Evolutionary conservation across 805 yeast species (phyloP).

Genomic region (Yamadazyma laniorum): DNA sequence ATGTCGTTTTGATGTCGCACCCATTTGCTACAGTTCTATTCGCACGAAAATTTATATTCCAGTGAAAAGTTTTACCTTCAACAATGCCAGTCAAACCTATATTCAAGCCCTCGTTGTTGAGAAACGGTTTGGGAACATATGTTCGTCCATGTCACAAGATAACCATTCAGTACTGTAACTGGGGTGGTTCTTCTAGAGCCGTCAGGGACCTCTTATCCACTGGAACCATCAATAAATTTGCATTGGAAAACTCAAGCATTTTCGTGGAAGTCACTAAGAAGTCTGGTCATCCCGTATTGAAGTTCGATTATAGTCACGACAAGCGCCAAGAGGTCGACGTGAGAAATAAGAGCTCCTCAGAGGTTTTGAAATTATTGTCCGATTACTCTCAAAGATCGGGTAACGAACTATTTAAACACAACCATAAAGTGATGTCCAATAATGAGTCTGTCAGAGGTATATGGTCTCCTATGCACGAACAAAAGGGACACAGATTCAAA

Average conservation of each 20-base stretch:
- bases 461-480: slow-evolving; percentile 93
- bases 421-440: slow-evolving; percentile 71
- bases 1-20: too few species aligned
- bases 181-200: slow-evolving; percentile 94
- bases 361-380: slow-evolving; percentile 63
- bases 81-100: slow-evolving; percentile 60
- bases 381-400: slow-evolving; percentile 72
- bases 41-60: too few species aligned
- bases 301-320: slow-evolving; percentile 38
- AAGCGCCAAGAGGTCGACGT: slow-evolving; percentile 57
- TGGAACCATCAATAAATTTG: slow-evolving; percentile 53
- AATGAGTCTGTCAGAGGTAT: slow-evolving; percentile 90
- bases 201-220: slow-evolving; percentile 63
- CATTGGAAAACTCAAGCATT: slow-evolving; percentile 59
- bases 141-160: slow-evolving; percentile 73
- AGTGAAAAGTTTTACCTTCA: slow-evolving; percentile 6
- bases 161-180: slow-evolving; percentile 80
- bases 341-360: slow-evolving; percentile 61
- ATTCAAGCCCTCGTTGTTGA: slow-evolving; percentile 55
- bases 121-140: slow-evolving; percentile 77
- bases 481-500: slow-evolving; percentile 39
- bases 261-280: slow-evolving; percentile 69
- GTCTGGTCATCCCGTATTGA: slow-evolving; percentile 77
- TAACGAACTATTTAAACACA: slow-evolving; percentile 56
- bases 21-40: too few species aligned